Percentiles rank a stretch among this genome's conserved stretches.
Conservation (phyloP, 1,139 yeast genomes). For the Hemisphaericaspora lyxosophila region DNA sequence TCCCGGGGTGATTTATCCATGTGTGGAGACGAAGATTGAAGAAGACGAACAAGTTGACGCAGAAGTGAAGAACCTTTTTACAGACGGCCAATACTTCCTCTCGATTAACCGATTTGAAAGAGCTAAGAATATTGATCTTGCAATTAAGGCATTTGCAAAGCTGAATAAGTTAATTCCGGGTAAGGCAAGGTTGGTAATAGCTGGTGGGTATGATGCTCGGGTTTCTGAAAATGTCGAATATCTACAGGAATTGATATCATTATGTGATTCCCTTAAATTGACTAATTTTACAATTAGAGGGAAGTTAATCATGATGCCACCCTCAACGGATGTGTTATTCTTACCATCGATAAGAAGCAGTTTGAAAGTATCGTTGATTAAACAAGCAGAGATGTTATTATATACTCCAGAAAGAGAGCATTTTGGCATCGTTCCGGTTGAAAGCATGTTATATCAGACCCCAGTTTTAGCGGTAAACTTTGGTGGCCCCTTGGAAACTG, state of each 20-base stretch:
- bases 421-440: slow-evolving; percentile 96
- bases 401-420: slow-evolving; percentile 94
- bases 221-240: slow-evolving; percentile 77
- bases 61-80: slow-evolving; percentile 37
- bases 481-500: slow-evolving; percentile 93
- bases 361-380: slow-evolving; percentile 64
- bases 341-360: slow-evolving; percentile 74
- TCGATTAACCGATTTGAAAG: slow-evolving; percentile 88
- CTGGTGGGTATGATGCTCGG: slow-evolving; percentile 91
- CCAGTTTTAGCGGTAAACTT: slow-evolving; percentile 84
- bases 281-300: slow-evolving; percentile 50
- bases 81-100: slow-evolving; percentile 47
- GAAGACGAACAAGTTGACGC: slow-evolving; percentile 17
- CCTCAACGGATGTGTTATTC: slow-evolving; percentile 59
- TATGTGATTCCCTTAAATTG: slow-evolving; percentile 49
- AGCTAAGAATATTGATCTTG: slow-evolving; percentile 79
- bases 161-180: slow-evolving; percentile 22
- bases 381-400: slow-evolving; percentile 57
- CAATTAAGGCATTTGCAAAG: slow-evolving; percentile 61
- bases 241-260: slow-evolving; percentile 54
- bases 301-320: slow-evolving; percentile 37
- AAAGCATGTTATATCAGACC: slow-evolving; percentile 81
- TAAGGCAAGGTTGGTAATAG: slow-evolving; percentile 54
- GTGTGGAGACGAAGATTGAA: slow-evolving; percentile 54
- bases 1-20: slow-evolving; percentile 85